Evolutionary conservation across 2,329 filamentous ascomycete species (phyloP), one percentile per base, ranked within the genome.

Genomic region (Fusarium begoniae): DNA sequence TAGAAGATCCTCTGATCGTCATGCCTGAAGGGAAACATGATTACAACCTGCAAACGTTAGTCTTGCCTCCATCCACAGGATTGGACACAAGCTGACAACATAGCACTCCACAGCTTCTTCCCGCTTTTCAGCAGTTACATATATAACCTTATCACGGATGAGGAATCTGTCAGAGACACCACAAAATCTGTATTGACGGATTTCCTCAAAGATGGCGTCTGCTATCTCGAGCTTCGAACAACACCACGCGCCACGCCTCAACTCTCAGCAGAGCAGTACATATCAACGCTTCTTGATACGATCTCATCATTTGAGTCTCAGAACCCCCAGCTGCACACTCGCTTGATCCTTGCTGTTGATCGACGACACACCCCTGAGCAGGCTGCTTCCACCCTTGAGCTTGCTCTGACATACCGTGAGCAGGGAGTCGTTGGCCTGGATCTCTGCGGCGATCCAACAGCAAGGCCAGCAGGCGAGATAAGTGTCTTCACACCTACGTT

Each of bases 211-310:
- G 94, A 96, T 78, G 92, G 93, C 41, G 91, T 96, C 22, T 86
- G 89, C 63, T 96, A 96, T 79, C 87, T 95, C 18, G 94, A 97
- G 80, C 88, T 96, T 30, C 90, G 94, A 48, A 96, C 94, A 2
- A 96, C 93, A 3, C 94, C 94, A 2, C 89, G 94, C 60, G 86
- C 87, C 5, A 89, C 92, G 40, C 84, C 87, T 7, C 79, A 82
- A 1, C 83, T 94, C 44, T 88, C 90, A 30, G 90, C 90, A 71
- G 87, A 87, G 8, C 84, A 85, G 61, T 96, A 96, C 81, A 86
- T 96, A 38, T 75, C 84, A 40, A 88, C 88, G 11, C 86, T 96
- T n/a, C 85, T 95, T 14, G 81, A 84, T n/a, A 86, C 89, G n/a
- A 90, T 96, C 37, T 79, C 83, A 5, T 77, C 80, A 6, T 91